phyloP scores from a whole-genome alignment of 805 yeast species.

The Candida verbasci region DNA sequence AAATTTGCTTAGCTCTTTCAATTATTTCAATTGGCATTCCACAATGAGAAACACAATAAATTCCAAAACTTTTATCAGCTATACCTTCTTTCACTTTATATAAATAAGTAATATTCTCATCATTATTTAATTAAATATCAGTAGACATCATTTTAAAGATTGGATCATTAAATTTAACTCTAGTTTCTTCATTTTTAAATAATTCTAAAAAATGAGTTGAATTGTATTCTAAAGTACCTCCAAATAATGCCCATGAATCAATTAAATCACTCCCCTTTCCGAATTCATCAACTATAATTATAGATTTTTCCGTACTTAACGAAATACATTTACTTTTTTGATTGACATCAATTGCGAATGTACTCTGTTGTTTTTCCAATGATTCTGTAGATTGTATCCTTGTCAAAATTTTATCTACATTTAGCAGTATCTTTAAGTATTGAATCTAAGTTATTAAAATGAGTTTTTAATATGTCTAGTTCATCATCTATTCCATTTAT shows the following conservation, averaged over 20 bases:
- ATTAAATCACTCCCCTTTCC: conserved; percentile 49
- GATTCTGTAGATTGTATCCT: conserved; percentile 41
- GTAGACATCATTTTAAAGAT: not conserved
- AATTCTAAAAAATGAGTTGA: conserved; percentile 45
- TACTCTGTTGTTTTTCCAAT: conserved; percentile 37
- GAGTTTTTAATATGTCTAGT: conserved; percentile 5
- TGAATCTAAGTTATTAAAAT: conserved; percentile 7
- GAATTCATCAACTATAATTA: conserved; percentile 49
- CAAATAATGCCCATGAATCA: conserved; percentile 45
- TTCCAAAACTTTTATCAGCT: conserved; percentile 9
- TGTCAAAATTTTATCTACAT: conserved; percentile 43
- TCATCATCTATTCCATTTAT: conserved; percentile 6
- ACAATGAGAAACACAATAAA: conserved; percentile 8
- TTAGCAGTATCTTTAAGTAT: conserved; percentile 4
- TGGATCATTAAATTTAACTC: not conserved
- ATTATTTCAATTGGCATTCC: conserved; percentile 5
- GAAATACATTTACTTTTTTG: conserved; percentile 42
- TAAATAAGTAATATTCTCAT: conserved; percentile 6
- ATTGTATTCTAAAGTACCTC: conserved; percentile 28
- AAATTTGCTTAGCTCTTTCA: conserved; percentile 7
- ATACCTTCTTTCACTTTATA: conserved; percentile 5
- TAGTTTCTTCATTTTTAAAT: conserved; percentile 16
- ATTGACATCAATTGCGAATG: conserved; percentile 47
- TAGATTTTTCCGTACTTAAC: conserved; percentile 33
- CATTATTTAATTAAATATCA: conserved; percentile 4